Percentiles rank a stretch among this genome's conserved stretches.
These are phyloP conservation scores for Trichosanthes cucumerina DNA, from an alignment of 306 rosid genomes.

Conservation along the genomic window DNA sequence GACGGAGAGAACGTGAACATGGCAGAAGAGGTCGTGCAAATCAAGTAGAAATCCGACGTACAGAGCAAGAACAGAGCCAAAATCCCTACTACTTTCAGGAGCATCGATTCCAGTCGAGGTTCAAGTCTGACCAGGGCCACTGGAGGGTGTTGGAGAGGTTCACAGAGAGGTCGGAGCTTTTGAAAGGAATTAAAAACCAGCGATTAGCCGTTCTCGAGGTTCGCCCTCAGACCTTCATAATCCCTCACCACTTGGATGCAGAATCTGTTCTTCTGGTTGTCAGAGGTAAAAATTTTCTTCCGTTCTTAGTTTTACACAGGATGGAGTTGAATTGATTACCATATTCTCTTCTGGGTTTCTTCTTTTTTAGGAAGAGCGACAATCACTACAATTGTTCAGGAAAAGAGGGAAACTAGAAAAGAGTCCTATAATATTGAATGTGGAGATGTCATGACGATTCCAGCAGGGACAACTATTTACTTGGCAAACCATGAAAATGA, in stretches of 20 bases:
- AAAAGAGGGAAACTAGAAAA: conserved; percentile 25
- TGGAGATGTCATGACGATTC: conserved; percentile 21
- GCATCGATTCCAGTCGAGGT: conserved; percentile 12
- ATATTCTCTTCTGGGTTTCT: neutral
- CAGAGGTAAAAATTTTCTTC: conserved; percentile 12
- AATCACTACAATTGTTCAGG: conserved; percentile 16
- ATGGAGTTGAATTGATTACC: neutral
- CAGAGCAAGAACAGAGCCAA: conserved; percentile 11
- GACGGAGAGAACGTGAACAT: neutral
- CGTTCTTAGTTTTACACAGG: neutral
- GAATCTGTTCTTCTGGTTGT: conserved; percentile 20
- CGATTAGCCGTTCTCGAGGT: conserved; percentile 30
- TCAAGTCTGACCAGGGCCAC: conserved; percentile 18
- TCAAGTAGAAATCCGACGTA: neutral
- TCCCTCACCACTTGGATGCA: conserved; percentile 37
- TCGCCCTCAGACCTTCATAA: conserved; percentile 26
- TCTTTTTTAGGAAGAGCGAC: conserved; percentile 24
- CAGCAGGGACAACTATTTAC: conserved; percentile 25
- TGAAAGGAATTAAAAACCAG: conserved; percentile 29
- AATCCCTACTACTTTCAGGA: conserved; percentile 33
- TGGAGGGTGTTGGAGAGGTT: conserved; percentile 22
- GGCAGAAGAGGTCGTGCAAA: neutral
- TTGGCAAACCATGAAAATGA: conserved; percentile 23
- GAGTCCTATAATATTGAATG: conserved; percentile 25
- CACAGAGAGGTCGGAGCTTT: conserved; percentile 12